Evolutionary conservation across 495 filamentous ascomycete genomes (phyloP).

Genomic region (Penicillium diatomitis): DNA sequence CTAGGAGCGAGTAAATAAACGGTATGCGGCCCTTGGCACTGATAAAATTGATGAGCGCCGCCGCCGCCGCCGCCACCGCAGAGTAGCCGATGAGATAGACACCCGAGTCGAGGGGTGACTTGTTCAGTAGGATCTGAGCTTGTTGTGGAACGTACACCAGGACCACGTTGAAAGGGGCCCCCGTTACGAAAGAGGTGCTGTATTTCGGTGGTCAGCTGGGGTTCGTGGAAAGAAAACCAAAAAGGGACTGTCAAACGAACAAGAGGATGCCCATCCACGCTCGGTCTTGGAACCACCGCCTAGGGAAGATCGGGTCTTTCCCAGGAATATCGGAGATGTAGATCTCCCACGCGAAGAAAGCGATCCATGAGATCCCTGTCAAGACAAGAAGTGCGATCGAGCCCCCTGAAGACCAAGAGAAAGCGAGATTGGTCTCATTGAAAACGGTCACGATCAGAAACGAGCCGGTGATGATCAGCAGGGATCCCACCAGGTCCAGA

Average conservation of each 20-base stretch:
- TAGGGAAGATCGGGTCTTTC: constrained; percentile 30
- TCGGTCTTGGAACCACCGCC: constrained; percentile 23
- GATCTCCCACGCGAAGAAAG: constrained; percentile 32
- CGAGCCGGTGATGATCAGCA: constrained; percentile 44
- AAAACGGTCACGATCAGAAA: constrained; percentile 49
- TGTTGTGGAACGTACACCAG: constrained; percentile 52
- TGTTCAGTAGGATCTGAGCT: constrained; percentile 46
- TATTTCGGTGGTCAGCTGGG: neutral
- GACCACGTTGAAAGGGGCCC: constrained; percentile 45
- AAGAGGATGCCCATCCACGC: constrained; percentile 27
- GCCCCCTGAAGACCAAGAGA: constrained; percentile 28
- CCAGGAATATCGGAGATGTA: constrained; percentile 19
- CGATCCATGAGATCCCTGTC: constrained; percentile 22
- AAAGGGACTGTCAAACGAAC: constrained; percentile 6
- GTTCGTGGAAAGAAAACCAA: too few species aligned
- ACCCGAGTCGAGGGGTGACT: constrained; percentile 39
- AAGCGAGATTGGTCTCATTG: constrained; percentile 45
- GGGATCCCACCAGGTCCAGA: constrained; percentile 49
- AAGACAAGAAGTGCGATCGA: constrained; percentile 38
- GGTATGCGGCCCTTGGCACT: constrained; percentile 34
- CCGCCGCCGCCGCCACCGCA: constrained; percentile 39
- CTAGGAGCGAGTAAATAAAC: constrained; percentile 39
- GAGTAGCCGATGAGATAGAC: constrained; percentile 47
- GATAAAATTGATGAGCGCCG: constrained; percentile 37
- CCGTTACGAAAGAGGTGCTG: constrained; percentile 25